Conservation (phyloP, 2,329 filamentous ascomycete species). For the Venturia asperata region DNA sequence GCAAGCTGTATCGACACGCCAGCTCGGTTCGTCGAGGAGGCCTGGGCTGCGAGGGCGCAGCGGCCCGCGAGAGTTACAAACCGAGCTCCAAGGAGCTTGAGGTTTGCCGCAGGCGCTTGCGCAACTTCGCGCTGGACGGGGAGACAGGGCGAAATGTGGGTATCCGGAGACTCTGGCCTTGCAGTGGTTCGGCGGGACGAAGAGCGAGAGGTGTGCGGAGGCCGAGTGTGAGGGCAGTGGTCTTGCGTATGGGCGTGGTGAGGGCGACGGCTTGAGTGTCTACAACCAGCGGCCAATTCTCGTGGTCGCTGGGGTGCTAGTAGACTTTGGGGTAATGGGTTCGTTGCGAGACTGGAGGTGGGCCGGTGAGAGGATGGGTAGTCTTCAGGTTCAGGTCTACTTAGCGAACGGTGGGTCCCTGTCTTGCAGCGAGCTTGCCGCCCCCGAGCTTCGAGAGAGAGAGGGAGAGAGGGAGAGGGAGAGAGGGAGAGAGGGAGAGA, state of each 20-base stretch:
- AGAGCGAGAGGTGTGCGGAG: not conserved
- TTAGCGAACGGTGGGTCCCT: slow-evolving; percentile 5
- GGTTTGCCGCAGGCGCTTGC: slow-evolving; percentile 2
- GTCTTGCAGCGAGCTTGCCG: slow-evolving; percentile 3
- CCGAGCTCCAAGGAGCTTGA: slow-evolving; percentile 11
- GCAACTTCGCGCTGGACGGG: slow-evolving; percentile 1
- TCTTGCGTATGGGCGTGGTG: not conserved
- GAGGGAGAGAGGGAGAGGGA: not conserved
- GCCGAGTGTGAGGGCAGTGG: not conserved
- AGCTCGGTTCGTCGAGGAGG: slow-evolving; percentile 10
- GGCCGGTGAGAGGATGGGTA: not conserved
- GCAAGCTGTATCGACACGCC: not conserved
- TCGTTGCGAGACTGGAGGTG: not conserved
- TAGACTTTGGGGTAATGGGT: not conserved
- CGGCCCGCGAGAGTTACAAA: slow-evolving; percentile 16
- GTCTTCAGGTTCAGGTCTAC: slow-evolving; percentile 12
- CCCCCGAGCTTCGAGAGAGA: not conserved
- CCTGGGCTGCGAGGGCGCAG: slow-evolving; percentile 17
- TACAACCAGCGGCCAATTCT: not conserved
- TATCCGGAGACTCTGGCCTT: not conserved
- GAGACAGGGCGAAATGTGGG: slow-evolving; percentile 2
- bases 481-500: not conserved
- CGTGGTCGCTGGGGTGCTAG: not conserved
- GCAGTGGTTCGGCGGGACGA: slow-evolving; percentile 3
- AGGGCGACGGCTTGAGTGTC: not conserved